Conservation (phyloP, 1,139 yeast species). For the Saccharomyces hybrid region DNA sequence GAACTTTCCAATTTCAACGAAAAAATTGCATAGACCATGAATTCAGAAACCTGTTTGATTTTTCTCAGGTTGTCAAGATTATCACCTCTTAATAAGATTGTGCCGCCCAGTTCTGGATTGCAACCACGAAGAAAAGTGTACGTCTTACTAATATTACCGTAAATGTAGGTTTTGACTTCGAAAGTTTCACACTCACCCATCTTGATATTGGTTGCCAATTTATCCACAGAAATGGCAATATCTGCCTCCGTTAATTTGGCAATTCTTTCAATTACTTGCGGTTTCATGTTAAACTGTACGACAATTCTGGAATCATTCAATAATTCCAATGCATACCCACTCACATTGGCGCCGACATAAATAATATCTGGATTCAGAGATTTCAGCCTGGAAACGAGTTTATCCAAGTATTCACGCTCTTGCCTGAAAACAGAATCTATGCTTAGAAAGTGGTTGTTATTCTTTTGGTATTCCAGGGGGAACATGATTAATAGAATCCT, state of each 20-base stretch:
- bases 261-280: slow-evolving; percentile 72
- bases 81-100: slow-evolving; percentile 75
- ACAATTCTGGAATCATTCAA: slow-evolving; percentile 70
- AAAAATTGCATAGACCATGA: slow-evolving; percentile 67
- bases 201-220: slow-evolving; percentile 47
- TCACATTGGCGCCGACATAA: slow-evolving; percentile 71
- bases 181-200: slow-evolving; percentile 70
- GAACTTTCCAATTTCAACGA: slow-evolving; percentile 77
- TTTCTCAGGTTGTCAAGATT: slow-evolving; percentile 50
- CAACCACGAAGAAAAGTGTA: slow-evolving; percentile 75
- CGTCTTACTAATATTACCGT: slow-evolving; percentile 52
- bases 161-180: slow-evolving; percentile 59
- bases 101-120: slow-evolving; percentile 66
- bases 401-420: slow-evolving; percentile 75
- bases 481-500: slow-evolving; percentile 77
- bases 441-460: slow-evolving; percentile 66
- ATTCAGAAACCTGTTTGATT: slow-evolving; percentile 72
- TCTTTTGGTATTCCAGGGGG: slow-evolving; percentile 77
- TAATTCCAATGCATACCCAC: slow-evolving; percentile 71
- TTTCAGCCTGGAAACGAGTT: slow-evolving; percentile 69
- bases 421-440: slow-evolving; percentile 81
- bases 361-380: slow-evolving; percentile 75
- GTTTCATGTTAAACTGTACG: slow-evolving; percentile 72
- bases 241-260: slow-evolving; percentile 80
- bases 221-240: slow-evolving; percentile 60